These are phyloP conservation scores for Serpula lacrymans DNA, from an alignment of 768 basidiomycete species.

Conservation along the genomic window DNA sequence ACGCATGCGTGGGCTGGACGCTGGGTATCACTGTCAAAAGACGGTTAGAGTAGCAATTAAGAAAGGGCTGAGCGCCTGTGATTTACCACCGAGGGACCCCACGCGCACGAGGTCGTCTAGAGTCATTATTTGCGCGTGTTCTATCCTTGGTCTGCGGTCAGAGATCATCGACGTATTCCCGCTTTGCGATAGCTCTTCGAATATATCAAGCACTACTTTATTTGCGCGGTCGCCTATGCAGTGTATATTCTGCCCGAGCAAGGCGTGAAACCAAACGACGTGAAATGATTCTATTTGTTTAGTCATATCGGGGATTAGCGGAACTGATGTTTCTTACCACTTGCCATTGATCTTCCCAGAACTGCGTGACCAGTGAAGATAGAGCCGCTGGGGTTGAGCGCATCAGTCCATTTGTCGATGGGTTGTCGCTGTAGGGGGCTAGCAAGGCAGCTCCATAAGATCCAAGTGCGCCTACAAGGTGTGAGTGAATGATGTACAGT, in stretches of 20 bases:
- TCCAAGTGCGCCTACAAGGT: slow-evolving; percentile 70
- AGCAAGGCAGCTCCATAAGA: slow-evolving; percentile 90
- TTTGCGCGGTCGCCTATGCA: slow-evolving; percentile 91
- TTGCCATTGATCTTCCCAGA: slow-evolving; percentile 77
- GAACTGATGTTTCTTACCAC: slow-evolving; percentile 51
- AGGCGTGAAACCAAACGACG: neutral
- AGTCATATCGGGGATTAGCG: neutral
- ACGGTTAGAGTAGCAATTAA: neutral
- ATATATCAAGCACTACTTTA: slow-evolving; percentile 76
- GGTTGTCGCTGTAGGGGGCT: slow-evolving; percentile 80
- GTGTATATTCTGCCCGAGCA: slow-evolving; percentile 71
- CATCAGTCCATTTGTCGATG: slow-evolving; percentile 69
- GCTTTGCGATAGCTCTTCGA: slow-evolving; percentile 50
- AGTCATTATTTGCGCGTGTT: slow-evolving; percentile 90
- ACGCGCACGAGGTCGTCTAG: slow-evolving; percentile 64
- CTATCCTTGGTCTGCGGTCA: slow-evolving; percentile 72
- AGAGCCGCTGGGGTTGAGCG: slow-evolving; percentile 53
- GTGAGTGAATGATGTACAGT: slow-evolving; percentile 5
- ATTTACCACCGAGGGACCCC: slow-evolving; percentile 69
- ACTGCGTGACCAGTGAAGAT: slow-evolving; percentile 50
- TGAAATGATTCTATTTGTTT: neutral
- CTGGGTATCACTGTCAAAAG: slow-evolving; percentile 72
- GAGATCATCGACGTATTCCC: slow-evolving; percentile 25
- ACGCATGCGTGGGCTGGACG: slow-evolving; percentile 93
- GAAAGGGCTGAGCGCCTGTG: neutral